Percentiles rank a stretch among this genome's conserved stretches.
Evolutionary conservation across 1,284 basidiomycete genomes (phyloP).

Genomic region (Ceratobasidium sp.): DNA sequence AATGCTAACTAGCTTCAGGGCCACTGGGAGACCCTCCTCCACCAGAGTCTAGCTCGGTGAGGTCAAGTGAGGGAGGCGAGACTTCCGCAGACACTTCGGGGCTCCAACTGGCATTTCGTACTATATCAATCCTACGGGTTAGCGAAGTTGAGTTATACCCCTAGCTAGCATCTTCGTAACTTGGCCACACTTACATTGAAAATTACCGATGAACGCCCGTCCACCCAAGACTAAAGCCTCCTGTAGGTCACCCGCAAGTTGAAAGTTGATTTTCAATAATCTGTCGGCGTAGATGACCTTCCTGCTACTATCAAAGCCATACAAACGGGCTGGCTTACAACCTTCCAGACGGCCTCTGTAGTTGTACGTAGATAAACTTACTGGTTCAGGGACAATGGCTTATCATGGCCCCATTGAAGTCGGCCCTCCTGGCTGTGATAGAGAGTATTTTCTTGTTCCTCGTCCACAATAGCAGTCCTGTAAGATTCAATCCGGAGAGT

Average conservation of each 20-base stretch:
- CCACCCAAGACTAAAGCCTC: slow-evolving; percentile 7
- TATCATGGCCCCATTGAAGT: neutral
- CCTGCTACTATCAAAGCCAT: slow-evolving; percentile 11
- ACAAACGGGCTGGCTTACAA: slow-evolving; percentile 12
- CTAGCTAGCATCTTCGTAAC: neutral
- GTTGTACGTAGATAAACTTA: neutral
- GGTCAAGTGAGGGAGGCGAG: no score
- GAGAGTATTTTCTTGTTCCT: slow-evolving; percentile 1
- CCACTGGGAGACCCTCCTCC: no score
- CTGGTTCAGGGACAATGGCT: neutral
- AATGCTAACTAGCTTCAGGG: no score
- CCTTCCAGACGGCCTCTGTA: slow-evolving; percentile 11
- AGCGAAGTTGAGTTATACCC: neutral
- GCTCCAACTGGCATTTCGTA: no score
- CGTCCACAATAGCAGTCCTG: neutral
- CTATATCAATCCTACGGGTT: no score
- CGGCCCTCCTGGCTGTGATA: neutral
- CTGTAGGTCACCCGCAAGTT: neutral
- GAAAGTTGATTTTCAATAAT: neutral
- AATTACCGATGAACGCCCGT: neutral
- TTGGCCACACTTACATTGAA: neutral
- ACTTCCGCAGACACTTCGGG: no score
- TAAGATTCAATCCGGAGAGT: neutral
- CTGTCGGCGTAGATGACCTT: slow-evolving; percentile 1
- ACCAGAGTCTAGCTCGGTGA: no score